These are phyloP conservation scores for Deinandra increscens DNA, from an alignment of 129 eudicot species.

Conservation along the genomic window DNA sequence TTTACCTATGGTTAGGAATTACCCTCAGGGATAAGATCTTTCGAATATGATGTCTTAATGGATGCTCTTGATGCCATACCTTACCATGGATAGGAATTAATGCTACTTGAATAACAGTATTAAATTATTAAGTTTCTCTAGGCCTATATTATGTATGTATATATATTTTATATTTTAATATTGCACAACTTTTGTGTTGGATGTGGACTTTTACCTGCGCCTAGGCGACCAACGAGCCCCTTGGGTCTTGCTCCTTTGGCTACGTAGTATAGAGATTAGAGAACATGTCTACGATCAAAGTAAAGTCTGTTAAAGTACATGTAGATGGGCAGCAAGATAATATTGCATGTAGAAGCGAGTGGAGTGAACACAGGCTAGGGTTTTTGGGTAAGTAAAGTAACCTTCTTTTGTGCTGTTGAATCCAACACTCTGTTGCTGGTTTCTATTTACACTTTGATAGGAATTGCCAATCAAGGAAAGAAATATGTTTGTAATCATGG, in stretches of 20 bases:
- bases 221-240: background rate
- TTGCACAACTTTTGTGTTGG: too few relatives aligned
- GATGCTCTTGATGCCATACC: background rate
- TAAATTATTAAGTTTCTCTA: too few relatives aligned
- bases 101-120: background rate
- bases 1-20: too few relatives aligned
- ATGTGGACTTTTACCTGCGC: background rate
- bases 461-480: background rate
- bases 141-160: too few relatives aligned
- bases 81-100: background rate
- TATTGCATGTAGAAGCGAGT: conserved; percentile 6
- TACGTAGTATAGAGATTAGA: background rate
- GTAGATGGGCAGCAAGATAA: conserved; percentile 1
- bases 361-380: background rate
- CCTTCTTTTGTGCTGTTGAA: conserved; percentile 5
- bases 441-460: background rate
- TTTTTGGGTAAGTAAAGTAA: background rate
- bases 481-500: background rate
- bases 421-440: conserved; percentile 4
- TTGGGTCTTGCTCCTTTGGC: background rate
- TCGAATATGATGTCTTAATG: background rate
- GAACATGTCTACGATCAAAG: background rate
- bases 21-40: too few relatives aligned
- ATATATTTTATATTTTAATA: too few relatives aligned
- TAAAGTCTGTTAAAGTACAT: conserved; percentile 8